Conservation (phyloP, 1,139 yeast species). For the Kodamaea derodonti region DNA sequence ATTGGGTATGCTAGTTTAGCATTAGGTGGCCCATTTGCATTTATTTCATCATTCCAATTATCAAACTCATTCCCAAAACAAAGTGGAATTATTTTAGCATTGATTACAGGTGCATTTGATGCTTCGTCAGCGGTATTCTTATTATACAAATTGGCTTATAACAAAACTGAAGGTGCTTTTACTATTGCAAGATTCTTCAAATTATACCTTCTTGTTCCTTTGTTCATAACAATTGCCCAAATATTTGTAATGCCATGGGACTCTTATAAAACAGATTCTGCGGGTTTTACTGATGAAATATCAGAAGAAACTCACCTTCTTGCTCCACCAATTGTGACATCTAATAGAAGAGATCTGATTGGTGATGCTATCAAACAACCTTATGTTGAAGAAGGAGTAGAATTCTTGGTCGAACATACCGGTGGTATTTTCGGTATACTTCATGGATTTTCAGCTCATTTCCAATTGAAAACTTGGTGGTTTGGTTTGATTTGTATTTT, state of each 20-base stretch:
- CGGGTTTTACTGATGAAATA: slow-evolving; percentile 15
- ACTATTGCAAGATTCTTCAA: slow-evolving; percentile 32
- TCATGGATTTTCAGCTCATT: slow-evolving; percentile 41
- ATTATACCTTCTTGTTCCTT: slow-evolving; percentile 36
- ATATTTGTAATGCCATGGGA: slow-evolving; percentile 39
- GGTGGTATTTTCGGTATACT: slow-evolving; percentile 39
- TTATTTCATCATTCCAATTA: slow-evolving; percentile 43
- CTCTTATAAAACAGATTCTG: slow-evolving; percentile 37
- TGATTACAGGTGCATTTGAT: slow-evolving; percentile 46
- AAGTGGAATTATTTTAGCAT: slow-evolving; percentile 41
- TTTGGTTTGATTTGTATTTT: slow-evolving; percentile 37
- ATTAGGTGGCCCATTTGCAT: slow-evolving; percentile 46
- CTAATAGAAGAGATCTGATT: slow-evolving; percentile 35
- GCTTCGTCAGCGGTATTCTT: slow-evolving; percentile 46
- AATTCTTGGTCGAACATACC: slow-evolving; percentile 26
- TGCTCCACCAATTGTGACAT: slow-evolving; percentile 3
- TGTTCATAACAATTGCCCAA: slow-evolving; percentile 37
- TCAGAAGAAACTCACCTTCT: slow-evolving; percentile 3
- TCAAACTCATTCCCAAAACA: slow-evolving; percentile 41
- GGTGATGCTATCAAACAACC: slow-evolving; percentile 48
- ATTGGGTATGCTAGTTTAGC: slow-evolving; percentile 40
- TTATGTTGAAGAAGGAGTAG: slow-evolving; percentile 40
- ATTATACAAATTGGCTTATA: slow-evolving; percentile 31
- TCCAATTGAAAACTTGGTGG: slow-evolving; percentile 42
- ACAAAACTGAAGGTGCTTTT: slow-evolving; percentile 23